A percentile compares a stretch with the other conserved stretches of the same genome.
These are phyloP conservation scores for Plasmodium coatneyi DNA, from an alignment of 169 alveolate genomes.

Conservation along the genomic window DNA sequence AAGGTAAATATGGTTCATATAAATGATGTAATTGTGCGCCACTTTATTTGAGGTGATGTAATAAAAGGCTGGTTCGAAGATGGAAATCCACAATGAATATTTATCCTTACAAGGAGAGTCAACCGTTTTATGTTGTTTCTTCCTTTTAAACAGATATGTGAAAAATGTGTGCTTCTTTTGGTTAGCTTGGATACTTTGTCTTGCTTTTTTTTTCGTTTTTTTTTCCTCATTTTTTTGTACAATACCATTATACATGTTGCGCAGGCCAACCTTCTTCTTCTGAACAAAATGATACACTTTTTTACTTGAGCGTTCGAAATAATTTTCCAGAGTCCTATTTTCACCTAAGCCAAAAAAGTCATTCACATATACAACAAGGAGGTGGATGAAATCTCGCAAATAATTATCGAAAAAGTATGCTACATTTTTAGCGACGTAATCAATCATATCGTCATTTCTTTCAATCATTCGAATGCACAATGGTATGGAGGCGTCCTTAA, in stretches of 20 bases:
- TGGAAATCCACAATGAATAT: neutral
- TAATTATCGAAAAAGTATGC: constrained; percentile 17
- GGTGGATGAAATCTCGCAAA: constrained; percentile 8
- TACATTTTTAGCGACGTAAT: constrained; percentile 26
- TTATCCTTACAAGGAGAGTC: neutral
- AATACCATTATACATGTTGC: constrained; percentile 19
- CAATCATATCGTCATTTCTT: neutral
- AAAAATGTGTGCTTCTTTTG: neutral
- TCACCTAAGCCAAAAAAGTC: constrained; percentile 21
- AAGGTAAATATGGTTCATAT: constrained; percentile 38
- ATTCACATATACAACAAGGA: neutral
- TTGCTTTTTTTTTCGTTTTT: neutral
- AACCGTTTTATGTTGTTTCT: neutral
- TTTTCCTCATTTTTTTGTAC: neutral
- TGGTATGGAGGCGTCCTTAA: constrained; percentile 3
- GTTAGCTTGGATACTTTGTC: neutral
- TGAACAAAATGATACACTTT: constrained; percentile 1
- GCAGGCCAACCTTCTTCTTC: constrained; percentile 11
- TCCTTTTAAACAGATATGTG: neutral
- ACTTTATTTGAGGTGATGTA: constrained; percentile 28
- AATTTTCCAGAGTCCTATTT: constrained; percentile 30
- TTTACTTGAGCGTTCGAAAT: constrained; percentile 19
- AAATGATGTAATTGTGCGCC: constrained; percentile 31
- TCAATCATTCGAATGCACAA: neutral
- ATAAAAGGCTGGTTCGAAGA: constrained; percentile 8